Evolutionary conservation across 2,329 filamentous ascomycete genomes (phyloP), one percentile per base, ranked within the genome.

Genomic region (Phoma herbarum): DNA sequence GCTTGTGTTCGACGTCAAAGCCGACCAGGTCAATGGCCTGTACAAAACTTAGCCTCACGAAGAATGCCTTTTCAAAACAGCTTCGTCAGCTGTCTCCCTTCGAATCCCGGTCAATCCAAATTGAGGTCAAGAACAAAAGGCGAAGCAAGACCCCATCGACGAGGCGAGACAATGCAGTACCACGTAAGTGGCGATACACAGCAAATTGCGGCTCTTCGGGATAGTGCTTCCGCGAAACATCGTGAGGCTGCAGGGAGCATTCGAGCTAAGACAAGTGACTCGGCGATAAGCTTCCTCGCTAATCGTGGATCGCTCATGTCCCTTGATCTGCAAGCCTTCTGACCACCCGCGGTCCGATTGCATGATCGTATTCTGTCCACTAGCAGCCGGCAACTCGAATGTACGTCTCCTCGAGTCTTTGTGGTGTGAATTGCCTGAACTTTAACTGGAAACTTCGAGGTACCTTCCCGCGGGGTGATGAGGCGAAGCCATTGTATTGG

Each of bases 191-290:
- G 56, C 56, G 45, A 54, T 49, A 49, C 45, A 37, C 18, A 41
- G 22, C 39, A 29, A 37, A 43, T 50, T 47, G 56, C 56, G 50
- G 56, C 56, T 54, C 56, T 54, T 51, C 45, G 50, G 56, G 33
- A 46, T 31, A 14, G 42, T 50, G 46, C 41, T 50, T 42, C 50
- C 50, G 41, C 33, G 37, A 44, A 55, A 53, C 46, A 42, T 25
- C 23, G 28, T 50, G 45, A 50, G 50, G 56, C 39, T 54, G 41
- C 56, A 42, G 18, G 45, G 31, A 45, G 29, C 37, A 41, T 11
- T 46, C 1, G 39, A 45, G 39, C 45, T 35, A 46, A 50, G 26
- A 35, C 41, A 42, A 23, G 31, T 14, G 33, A 31, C 50, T 29
- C 44, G 22, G 29, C 23, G 50, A 59, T 50, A 25, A 14, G 22